A percentile compares a stretch with the other conserved stretches of the same genome.
phyloP scores from a whole-genome alignment of 768 basidiomycete genomes.

The Phanerodontia chrysosporium region DNA sequence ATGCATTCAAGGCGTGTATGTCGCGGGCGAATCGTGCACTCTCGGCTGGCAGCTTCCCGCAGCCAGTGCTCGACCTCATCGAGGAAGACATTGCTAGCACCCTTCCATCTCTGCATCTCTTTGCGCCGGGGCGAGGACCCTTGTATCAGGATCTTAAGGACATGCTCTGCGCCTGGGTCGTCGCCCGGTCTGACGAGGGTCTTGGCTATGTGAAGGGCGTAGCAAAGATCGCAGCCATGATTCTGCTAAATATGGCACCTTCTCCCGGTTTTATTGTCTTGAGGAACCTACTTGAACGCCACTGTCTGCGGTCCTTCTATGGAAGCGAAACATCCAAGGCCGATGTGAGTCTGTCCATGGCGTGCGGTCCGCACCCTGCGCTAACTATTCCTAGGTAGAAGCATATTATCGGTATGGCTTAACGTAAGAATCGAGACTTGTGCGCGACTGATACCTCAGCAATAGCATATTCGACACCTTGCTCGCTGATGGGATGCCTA shows the following conservation, averaged over 20 bases:
- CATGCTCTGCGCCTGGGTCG: conserved; percentile 84
- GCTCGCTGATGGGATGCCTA: conserved; percentile 90
- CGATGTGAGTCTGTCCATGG: conserved; percentile 54
- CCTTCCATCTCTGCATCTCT: conserved; percentile 76
- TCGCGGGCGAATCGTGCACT: conserved; percentile 72
- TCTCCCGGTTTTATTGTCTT: conserved; percentile 76
- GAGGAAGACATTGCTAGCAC: conserved; percentile 74
- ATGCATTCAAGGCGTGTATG: conserved; percentile 67
- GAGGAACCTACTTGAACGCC: conserved; percentile 81
- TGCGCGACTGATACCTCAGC: conserved; percentile 5
- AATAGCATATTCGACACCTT: conserved; percentile 86
- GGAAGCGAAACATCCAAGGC: conserved; percentile 65
- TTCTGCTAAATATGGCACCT: conserved; percentile 76
- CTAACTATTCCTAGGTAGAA: conserved; percentile 56
- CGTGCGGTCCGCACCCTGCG: background rate
- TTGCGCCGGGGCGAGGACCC: conserved; percentile 71
- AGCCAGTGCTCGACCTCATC: conserved; percentile 54
- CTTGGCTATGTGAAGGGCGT: conserved; percentile 68
- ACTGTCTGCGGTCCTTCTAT: conserved; percentile 83
- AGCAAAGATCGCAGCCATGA: conserved; percentile 80
- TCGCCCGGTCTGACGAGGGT: conserved; percentile 78
- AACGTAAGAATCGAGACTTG: background rate
- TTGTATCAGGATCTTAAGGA: conserved; percentile 80
- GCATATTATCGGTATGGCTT: conserved; percentile 77
- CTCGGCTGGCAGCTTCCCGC: conserved; percentile 60